Base-by-base conservation (phyloP, 179 eudicot genomes). In the Silene noctiflora region DNA sequence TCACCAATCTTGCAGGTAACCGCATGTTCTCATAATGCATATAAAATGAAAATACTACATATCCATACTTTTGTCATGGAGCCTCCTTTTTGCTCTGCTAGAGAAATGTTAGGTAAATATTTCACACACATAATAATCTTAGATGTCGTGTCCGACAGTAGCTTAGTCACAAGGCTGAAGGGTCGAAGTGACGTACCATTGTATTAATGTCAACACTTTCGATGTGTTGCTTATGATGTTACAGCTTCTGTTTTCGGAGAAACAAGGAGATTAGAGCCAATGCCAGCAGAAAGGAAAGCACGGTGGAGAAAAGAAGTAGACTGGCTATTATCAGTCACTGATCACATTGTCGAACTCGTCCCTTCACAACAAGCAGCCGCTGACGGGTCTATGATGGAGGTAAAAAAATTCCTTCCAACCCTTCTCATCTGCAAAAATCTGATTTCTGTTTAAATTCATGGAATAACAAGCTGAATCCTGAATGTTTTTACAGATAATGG, bases 311-410 rank as follows among this genome's bases (percentile, higher is more conserved):
- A 85, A 70, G 98, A 94, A 83, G 81, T 90, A 10, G 87, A 83
- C 19, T 94, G 97, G 98, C 92, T 94, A 58, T 74, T 94, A 76
- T 92, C 98, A 20, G 98, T 94, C 22, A 88, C 97, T 29, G 97
- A 94, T 82, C 79, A 92, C 87, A 94, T 94, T 66, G 98, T 94
- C 64, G 97, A 94, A 78, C 89, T 94, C 65, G 87, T 89, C 71
- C 92, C 98, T 83, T 89, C 97, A 46, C 87, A 90, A 79, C 98
- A 94, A 69, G 78, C 60, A 77, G 77, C 81, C 4, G 87, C 90
- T 69, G 91, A 92, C 81, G 98, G 98, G 78, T 73, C 89, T 13
- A 78, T 64, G 59, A 90, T 90, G 91, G 98, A 94, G 98, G 98
- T 91, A 39, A 20, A 8, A 10, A 4, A 69, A n/a, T 66, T 42